Evolutionary conservation across 164 flowering plant species (phyloP).

Genomic region (Hamamelis virginiana): DNA sequence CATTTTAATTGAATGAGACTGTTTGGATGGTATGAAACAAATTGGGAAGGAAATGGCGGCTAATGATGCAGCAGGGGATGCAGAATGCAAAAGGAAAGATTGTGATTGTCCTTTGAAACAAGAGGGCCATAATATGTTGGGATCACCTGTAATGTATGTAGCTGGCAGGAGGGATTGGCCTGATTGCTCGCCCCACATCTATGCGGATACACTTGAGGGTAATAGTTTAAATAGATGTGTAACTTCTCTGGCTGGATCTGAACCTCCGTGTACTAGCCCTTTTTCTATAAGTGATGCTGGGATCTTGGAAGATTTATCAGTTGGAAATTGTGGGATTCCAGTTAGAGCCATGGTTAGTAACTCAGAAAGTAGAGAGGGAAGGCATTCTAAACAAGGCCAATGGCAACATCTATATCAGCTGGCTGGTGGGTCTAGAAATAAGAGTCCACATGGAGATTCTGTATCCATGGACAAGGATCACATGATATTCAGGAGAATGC

Average conservation of each 20-base stretch:
- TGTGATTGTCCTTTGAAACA: conserved; percentile 2
- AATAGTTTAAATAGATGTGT: conserved; percentile 7
- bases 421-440: conserved; percentile 11
- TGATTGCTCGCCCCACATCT: neutral
- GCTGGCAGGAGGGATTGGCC: conserved; percentile 8
- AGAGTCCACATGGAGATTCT: conserved; percentile 5
- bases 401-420: conserved; percentile 18
- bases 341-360: conserved; percentile 3
- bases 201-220: conserved; percentile 4
- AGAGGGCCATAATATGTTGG: conserved; percentile 7
- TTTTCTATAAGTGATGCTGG: conserved; percentile 7
- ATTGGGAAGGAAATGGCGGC: conserved; percentile 9
- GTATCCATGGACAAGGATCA: conserved; percentile 17
- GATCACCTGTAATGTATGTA: neutral
- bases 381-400: conserved; percentile 11
- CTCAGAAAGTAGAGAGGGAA: neutral
- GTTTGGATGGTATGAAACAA: conserved; percentile 10
- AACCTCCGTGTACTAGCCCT: conserved; percentile 5
- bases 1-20: neutral
- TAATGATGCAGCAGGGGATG: conserved; percentile 3
- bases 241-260: conserved; percentile 16
- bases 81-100: conserved; percentile 5
- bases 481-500: conserved; percentile 5
- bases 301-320: conserved; percentile 14
- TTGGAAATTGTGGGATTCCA: conserved; percentile 10